Conservation (phyloP, 1,284 basidiomycete genomes). For the Microbotryum lychnidis-dioicae region DNA sequence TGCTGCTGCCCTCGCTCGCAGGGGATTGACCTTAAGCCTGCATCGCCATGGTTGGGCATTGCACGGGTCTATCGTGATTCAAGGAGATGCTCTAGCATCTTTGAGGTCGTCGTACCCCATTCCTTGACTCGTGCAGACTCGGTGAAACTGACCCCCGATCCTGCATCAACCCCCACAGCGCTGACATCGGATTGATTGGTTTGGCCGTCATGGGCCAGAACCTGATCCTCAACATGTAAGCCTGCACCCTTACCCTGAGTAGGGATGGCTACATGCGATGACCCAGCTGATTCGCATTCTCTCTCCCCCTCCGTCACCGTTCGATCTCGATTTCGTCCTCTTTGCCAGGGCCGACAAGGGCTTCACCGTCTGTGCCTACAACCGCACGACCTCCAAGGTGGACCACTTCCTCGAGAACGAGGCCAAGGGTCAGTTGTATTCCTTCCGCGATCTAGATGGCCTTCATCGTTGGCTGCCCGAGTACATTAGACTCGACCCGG, state of each 20-base stretch:
- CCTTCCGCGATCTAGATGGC: not conserved
- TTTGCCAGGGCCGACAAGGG: conserved; percentile 75
- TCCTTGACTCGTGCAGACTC: too few relatives aligned
- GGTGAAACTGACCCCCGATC: too few relatives aligned
- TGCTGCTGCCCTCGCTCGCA: too few relatives aligned
- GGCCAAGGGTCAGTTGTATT: conserved; percentile 70
- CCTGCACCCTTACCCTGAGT: not conserved
- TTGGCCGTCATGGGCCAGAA: conserved; percentile 98
- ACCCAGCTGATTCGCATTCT: not conserved
- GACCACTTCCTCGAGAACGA: conserved; percentile 92
- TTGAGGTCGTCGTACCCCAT: too few relatives aligned
- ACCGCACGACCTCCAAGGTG: conserved; percentile 94
- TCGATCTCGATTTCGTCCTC: not conserved
- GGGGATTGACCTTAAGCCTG: too few relatives aligned
- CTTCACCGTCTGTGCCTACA: conserved; percentile 92
- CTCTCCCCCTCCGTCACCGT: not conserved
- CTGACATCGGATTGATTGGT: conserved; percentile 85
- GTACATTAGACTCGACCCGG: not conserved
- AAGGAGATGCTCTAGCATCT: too few relatives aligned
- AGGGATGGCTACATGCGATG: not conserved
- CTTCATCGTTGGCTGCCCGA: not conserved
- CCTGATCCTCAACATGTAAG: conserved; percentile 81
- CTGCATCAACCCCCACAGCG: conserved; percentile 45
- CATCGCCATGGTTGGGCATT: too few relatives aligned
- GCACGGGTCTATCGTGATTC: too few relatives aligned